Conservation (phyloP, 352 stramenopile species). For the Phytophthora hybrid region DNA sequence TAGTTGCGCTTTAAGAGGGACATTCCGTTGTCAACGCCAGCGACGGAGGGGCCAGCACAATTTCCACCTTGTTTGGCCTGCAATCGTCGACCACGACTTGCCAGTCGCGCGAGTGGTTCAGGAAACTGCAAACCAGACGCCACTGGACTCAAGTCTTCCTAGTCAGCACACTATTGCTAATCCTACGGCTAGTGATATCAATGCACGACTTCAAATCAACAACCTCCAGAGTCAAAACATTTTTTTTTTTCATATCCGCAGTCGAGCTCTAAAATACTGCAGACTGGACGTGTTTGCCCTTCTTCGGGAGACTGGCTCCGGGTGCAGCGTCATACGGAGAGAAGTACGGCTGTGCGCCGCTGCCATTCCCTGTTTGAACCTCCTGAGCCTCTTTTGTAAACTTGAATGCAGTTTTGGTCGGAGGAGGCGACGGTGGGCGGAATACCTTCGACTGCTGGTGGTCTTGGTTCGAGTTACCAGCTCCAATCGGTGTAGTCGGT, state of each 20-base stretch:
- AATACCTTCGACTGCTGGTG: conserved; percentile 57
- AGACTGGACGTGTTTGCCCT: conserved; percentile 51
- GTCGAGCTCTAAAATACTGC: conserved; percentile 36
- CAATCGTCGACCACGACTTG: conserved; percentile 14
- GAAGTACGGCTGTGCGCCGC: conserved; percentile 62
- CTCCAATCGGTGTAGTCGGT: conserved; percentile 32
- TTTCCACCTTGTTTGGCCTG: conserved; percentile 14
- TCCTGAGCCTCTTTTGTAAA: conserved; percentile 74
- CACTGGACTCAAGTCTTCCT: conserved; percentile 25
- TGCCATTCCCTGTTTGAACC: conserved; percentile 23
- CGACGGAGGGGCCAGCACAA: conserved; percentile 6
- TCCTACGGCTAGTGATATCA: neutral
- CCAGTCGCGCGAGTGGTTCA: conserved; percentile 15
- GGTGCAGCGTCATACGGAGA: conserved; percentile 77
- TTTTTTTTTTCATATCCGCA: neutral
- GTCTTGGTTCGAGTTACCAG: conserved; percentile 6
- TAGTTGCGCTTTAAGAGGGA: conserved; percentile 4
- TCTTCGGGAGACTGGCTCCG: conserved; percentile 53
- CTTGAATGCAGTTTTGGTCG: conserved; percentile 77
- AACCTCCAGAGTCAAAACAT: conserved; percentile 2
- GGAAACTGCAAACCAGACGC: conserved; percentile 9
- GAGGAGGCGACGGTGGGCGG: conserved; percentile 64
- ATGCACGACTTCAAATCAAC: neutral
- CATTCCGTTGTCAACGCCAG: neutral
- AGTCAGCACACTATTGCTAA: neutral